Evolutionary conservation across 129 eudicot species (phyloP).

Genomic region (Saussurea involucrata): DNA sequence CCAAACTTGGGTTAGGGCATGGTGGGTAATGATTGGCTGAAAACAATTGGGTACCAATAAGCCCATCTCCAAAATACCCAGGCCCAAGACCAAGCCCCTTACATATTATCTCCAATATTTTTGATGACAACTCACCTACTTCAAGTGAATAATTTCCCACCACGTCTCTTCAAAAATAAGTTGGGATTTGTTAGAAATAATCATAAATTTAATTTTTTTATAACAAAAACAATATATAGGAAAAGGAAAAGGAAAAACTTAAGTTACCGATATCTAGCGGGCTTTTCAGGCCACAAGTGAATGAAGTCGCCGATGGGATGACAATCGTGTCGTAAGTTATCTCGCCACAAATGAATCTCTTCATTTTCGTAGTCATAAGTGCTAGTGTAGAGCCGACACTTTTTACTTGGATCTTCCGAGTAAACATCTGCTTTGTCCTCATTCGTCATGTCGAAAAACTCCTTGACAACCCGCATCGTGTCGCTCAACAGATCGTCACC

Average conservation of each 20-base stretch:
- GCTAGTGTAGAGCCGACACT: constrained; percentile 46
- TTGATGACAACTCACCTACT: constrained; percentile 21
- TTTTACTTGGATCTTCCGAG: constrained; percentile 31
- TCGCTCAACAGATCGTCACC: constrained; percentile 27
- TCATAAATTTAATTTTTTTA: background rate
- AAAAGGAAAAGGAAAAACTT: background rate
- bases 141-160: constrained; percentile 14
- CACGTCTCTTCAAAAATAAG: constrained; percentile 21
- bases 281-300: constrained; percentile 59
- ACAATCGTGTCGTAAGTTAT: constrained; percentile 56
- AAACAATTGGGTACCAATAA: constrained; percentile 11
- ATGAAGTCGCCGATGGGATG: constrained; percentile 49
- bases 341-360: constrained; percentile 38
- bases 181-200: background rate
- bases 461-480: constrained; percentile 40
- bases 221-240: background rate
- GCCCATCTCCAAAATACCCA: constrained; percentile 19
- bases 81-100: constrained; percentile 32
- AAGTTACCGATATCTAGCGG: constrained; percentile 47
- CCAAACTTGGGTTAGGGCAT: constrained; percentile 29
- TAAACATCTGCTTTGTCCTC: constrained; percentile 42
- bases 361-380: constrained; percentile 36
- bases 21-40: constrained; percentile 40
- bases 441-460: constrained; percentile 42
- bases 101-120: constrained; percentile 27